Conservation (phyloP, 805 yeast species). For the Candida palmyrensis region DNA sequence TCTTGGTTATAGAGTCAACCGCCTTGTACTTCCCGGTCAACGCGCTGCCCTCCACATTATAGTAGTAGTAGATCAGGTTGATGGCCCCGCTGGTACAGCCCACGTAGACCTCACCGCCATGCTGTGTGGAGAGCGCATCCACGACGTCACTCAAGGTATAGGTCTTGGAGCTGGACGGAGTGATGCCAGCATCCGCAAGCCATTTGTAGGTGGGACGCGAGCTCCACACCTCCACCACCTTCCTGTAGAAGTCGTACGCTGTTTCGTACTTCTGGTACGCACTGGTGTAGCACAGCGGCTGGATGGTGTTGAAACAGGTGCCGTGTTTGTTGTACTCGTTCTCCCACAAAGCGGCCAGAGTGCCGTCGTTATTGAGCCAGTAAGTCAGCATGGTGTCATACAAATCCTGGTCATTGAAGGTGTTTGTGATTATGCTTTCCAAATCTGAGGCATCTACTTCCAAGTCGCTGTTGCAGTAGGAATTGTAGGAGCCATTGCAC, state of each 20-base stretch:
- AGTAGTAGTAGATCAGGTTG: conserved; percentile 77
- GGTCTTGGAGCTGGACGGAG: conserved; percentile 54
- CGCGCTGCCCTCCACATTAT: conserved; percentile 68
- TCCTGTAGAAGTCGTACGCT: conserved; percentile 67
- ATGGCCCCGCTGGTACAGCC: conserved; percentile 50
- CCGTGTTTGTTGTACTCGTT: conserved; percentile 96
- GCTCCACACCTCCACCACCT: conserved; percentile 53
- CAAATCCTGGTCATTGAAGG: conserved; percentile 46
- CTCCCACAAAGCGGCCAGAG: conserved; percentile 71
- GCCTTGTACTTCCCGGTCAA: conserved; percentile 55
- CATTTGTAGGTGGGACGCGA: conserved; percentile 63
- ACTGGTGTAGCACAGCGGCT: conserved; percentile 60
- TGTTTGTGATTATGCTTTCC: conserved; percentile 22
- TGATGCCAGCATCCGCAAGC: conserved; percentile 63
- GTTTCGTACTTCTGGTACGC: conserved; percentile 26
- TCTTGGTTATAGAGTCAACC: conserved; percentile 50
- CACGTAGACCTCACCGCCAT: conserved; percentile 54
- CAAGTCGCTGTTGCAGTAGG: conserved; percentile 65
- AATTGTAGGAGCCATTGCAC: conserved; percentile 78
- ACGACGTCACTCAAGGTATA: conserved; percentile 55
- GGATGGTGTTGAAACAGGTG: conserved; percentile 80
- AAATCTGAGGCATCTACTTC: conserved; percentile 52
- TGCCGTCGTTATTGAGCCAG: conserved; percentile 75
- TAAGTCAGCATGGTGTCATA: conserved; percentile 49
- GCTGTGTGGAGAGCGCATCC: conserved; percentile 44